Evolutionary conservation across 2,329 filamentous ascomycete genomes (phyloP), one percentile per base, ranked within the genome.

Genomic region (Aspergillus udagawae): DNA sequence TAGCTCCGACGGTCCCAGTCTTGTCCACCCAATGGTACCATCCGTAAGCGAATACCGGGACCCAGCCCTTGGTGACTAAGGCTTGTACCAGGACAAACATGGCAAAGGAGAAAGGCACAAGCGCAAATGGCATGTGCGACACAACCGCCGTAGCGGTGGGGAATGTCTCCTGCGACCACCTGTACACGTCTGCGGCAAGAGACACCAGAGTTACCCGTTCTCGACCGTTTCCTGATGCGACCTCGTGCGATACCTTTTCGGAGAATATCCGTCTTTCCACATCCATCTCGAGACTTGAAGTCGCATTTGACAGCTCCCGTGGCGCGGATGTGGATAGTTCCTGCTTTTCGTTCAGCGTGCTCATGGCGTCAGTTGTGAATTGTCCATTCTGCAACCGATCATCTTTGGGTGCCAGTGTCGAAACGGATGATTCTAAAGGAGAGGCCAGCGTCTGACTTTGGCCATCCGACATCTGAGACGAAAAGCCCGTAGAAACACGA

Each of bases 81-180:
- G 82, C 87, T 66, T 91, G 87, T 0, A 91, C 88, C 0, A 91
- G 80, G 9, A 91, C 80, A 60, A 91, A 91, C 88, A 91, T 91
- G 59, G 82, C 79, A 55, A 91, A 85, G 0, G 87, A 85, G 64
- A 91, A 91, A 0, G 88, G 88, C 0, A 91, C 79, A 0, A 91
- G 80, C 0, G 86, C 81, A 53, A 88, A 83, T 0, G 88, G 88
- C 1, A 91, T 76, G 67, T 89, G 86, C 0, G 81, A 73, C 5
- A 87, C 69, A 0, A 91, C 87, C 0, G 85, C 83, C 21, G 84
- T 83, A 1, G 83, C 83, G 0, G 87, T 90, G 0, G 88, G 88
- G 50, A 91, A 91, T 0, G 87, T 90, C 65, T 87, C 85, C 59
- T 87, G 85, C 0, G 75, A 75, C 86, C 86, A 90, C n/a, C 69